phyloP scores from a whole-genome alignment of 441 rosid genomes.

The Populus hybrid region DNA sequence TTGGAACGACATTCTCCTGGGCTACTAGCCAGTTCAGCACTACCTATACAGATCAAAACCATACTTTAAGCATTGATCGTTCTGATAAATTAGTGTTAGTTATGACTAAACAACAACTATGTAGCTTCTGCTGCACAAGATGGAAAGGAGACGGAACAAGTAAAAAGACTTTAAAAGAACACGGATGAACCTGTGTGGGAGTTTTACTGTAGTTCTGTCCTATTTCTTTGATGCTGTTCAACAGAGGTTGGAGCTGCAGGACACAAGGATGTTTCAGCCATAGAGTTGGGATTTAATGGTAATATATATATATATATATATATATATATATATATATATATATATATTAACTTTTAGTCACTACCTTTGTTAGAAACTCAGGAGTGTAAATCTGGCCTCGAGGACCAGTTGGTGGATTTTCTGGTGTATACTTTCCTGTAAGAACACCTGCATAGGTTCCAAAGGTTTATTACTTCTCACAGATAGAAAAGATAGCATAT shows the following conservation, averaged over 20 bases:
- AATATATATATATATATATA: too few relatives aligned
- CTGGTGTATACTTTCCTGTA: constrained; percentile 91
- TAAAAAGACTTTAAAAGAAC: constrained; percentile 4
- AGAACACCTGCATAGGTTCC: constrained; percentile 57
- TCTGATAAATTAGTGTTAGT: background rate
- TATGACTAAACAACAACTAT: background rate
- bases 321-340: too few relatives aligned
- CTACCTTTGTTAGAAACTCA: constrained; percentile 66
- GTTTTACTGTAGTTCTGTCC: constrained; percentile 68
- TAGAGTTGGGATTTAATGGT: background rate
- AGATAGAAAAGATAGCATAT: background rate
- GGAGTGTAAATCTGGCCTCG: constrained; percentile 75
- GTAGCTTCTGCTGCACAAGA: background rate
- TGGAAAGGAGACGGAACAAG: background rate
- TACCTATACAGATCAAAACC: constrained; percentile 41
- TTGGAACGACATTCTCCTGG: constrained; percentile 85
- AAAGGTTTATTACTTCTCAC: background rate
- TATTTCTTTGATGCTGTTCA: constrained; percentile 61
- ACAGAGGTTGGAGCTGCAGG: constrained; percentile 78
- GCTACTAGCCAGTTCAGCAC: constrained; percentile 90
- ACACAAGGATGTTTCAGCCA: constrained; percentile 13
- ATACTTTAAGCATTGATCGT: background rate
- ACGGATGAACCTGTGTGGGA: constrained; percentile 64
- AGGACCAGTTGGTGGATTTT: constrained; percentile 85
- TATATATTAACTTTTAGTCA: background rate